Base-by-base conservation (phyloP, 768 basidiomycete genomes). In the Leucocoprinus birnbaumii region DNA sequence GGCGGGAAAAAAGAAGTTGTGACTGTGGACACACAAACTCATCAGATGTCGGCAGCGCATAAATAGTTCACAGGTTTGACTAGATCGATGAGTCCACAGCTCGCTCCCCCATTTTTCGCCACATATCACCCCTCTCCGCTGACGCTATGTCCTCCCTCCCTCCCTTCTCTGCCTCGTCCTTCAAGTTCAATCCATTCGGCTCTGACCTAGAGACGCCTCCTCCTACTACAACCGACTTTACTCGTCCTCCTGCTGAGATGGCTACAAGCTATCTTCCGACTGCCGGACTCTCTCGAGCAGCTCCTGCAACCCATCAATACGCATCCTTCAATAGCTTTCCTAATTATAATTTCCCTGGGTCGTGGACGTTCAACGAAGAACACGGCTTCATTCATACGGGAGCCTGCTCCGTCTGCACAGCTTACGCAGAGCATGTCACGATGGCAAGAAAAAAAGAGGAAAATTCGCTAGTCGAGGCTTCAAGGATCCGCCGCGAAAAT, bases 11-110 rank as follows among this genome's bases (percentile, higher is more conserved):
- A 38, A 38, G 37, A 40, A 50, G 16, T 21, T 40, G 37, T 18
- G 47, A 48, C 27, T 31, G 13, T 34, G 48, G 14, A 50, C 37
- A 48, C 46, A 48, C 25, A 25, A 48, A 48, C 11, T 38, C 9
- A 48, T 41, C 38, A 51, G 22, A 40, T 41, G 40, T 38, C 4
- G 40, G 43, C 37, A 48, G 24, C 19, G 22, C 44, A 55, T 55
- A 55, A 55, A 49, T 47, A 53, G 35, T 46, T 35, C 22, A 9
- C n/a, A 10, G 16, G n/a, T 19, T 34, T 43, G 48, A 42, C 40
- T 40, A n/a, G 40, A 55, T 49, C 40, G 54, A 43, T 49, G 38
- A 46, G 35, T 49, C 38, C 13, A 48, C 53, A 48, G 53, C 53
- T 48, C 27, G 16, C 21, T n/a, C 37, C 37, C 19, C 49, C 38